phyloP scores from a whole-genome alignment of 139 green algal species.

The Auxenochlorella pyrenoidosa region DNA sequence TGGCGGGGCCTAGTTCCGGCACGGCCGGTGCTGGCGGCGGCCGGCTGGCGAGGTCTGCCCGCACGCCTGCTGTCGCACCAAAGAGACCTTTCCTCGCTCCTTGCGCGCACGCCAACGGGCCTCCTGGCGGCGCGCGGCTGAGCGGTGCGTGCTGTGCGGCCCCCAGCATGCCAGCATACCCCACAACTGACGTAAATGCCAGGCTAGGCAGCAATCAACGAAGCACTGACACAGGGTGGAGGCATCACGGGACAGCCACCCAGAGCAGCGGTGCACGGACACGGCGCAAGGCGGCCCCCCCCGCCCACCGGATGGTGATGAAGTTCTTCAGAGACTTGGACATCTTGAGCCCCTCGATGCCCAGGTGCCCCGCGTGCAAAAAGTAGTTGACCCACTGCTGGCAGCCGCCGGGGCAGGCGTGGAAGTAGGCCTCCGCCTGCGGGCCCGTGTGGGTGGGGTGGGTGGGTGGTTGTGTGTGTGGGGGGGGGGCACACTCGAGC shows the following conservation, averaged over 20 bases:
- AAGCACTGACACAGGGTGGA: no score
- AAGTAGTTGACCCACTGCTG: conserved; percentile 99
- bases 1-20: not conserved
- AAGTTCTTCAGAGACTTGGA: conserved; percentile 99
- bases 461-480: not conserved
- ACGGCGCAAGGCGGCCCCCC: not conserved
- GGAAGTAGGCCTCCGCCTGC: conserved; percentile 70
- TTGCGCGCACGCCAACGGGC: conserved; percentile 28
- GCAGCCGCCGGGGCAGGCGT: conserved; percentile 64
- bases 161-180: no score
- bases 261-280: no score
- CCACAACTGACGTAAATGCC: no score
- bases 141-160: conserved; percentile 2
- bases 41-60: not conserved
- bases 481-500: not conserved
- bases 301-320: conserved; percentile 89
- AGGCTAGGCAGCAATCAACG: no score
- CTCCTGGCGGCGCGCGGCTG: conserved; percentile 39
- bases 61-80: conserved; percentile 22
- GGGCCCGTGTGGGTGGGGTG: no score
- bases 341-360: conserved; percentile 99
- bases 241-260: no score
- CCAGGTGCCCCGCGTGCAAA: conserved; percentile 94
- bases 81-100: conserved; percentile 29
- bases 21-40: not conserved